phyloP scores from a whole-genome alignment of 148 eudicot genomes.

The Heliosperma pusillum region DNA sequence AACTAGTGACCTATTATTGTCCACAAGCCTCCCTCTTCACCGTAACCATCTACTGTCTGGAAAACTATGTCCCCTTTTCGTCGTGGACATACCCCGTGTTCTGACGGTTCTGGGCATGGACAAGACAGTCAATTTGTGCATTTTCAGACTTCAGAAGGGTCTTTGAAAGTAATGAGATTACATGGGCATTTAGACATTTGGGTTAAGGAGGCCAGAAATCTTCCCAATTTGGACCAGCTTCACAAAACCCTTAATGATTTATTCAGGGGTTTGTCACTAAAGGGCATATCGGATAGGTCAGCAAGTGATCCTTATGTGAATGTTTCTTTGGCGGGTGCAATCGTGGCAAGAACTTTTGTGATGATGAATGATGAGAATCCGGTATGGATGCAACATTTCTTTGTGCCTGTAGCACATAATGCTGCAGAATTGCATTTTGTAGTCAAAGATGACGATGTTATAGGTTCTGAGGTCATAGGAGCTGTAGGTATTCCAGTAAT shows the following conservation, averaged over 20 bases:
- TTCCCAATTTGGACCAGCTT: constrained; percentile 78
- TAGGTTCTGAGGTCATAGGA: constrained; percentile 71
- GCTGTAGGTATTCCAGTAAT: constrained; percentile 53
- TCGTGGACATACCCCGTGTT: constrained; percentile 17
- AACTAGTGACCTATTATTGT: too few species aligned
- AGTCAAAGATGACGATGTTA: constrained; percentile 61
- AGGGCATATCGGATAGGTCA: constrained; percentile 23
- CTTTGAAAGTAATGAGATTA: constrained; percentile 50
- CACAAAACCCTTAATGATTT: constrained; percentile 48
- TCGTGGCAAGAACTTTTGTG: constrained; percentile 69
- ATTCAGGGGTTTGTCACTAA: constrained; percentile 30
- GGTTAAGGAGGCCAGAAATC: constrained; percentile 69
- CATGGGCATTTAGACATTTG: constrained; percentile 93
- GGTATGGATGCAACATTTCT: constrained; percentile 63
- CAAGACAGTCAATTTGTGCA: constrained; percentile 52
- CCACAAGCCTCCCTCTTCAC: too few species aligned
- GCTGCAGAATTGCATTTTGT: constrained; percentile 67
- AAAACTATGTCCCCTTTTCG: constrained; percentile 37
- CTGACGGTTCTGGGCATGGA: constrained; percentile 36
- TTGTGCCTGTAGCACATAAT: constrained; percentile 71
- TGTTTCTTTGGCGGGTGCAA: constrained; percentile 47
- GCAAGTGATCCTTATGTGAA: constrained; percentile 93
- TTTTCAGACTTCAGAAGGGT: constrained; percentile 52
- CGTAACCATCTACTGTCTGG: neutral
- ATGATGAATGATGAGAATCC: constrained; percentile 60